A percentile compares a stretch with the other conserved stretches of the same genome.
Evolutionary conservation across 2,329 filamentous ascomycete genomes (phyloP).

Genomic region (Cladophialophora psammophila): DNA sequence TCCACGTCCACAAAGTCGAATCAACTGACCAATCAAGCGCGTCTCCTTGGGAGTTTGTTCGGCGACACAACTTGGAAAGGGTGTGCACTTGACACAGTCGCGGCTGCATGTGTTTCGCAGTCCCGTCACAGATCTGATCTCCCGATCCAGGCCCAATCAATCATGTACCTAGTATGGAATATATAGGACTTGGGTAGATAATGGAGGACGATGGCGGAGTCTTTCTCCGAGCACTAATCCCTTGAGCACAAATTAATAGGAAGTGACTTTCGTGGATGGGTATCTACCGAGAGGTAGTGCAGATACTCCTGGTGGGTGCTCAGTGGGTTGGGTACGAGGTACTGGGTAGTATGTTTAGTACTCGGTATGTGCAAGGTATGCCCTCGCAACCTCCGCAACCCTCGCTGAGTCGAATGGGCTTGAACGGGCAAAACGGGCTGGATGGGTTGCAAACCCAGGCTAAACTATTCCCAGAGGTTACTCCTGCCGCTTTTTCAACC

Average conservation of each 20-base stretch:
- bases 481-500: not conserved
- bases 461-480: not conserved
- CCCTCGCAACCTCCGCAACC: not conserved
- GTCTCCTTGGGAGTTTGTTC: not conserved
- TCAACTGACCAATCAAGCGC: conserved; percentile 16
- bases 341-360: too few relatives aligned
- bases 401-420: not conserved
- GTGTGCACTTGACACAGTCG: conserved; percentile 3
- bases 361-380: too few relatives aligned
- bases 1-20: conserved; percentile 10
- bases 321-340: too few relatives aligned
- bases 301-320: not conserved
- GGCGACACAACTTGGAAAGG: not conserved
- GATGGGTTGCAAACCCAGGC: not conserved
- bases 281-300: not conserved
- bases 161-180: not conserved
- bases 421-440: too few relatives aligned
- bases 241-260: not conserved
- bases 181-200: not conserved
- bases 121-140: not conserved
- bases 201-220: not conserved
- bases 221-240: not conserved
- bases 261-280: not conserved
- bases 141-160: not conserved
- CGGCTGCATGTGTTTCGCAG: not conserved